Evolutionary conservation across 2,329 filamentous ascomycete genomes (phyloP).

Genomic region (Sphaerulina vaccinii): DNA sequence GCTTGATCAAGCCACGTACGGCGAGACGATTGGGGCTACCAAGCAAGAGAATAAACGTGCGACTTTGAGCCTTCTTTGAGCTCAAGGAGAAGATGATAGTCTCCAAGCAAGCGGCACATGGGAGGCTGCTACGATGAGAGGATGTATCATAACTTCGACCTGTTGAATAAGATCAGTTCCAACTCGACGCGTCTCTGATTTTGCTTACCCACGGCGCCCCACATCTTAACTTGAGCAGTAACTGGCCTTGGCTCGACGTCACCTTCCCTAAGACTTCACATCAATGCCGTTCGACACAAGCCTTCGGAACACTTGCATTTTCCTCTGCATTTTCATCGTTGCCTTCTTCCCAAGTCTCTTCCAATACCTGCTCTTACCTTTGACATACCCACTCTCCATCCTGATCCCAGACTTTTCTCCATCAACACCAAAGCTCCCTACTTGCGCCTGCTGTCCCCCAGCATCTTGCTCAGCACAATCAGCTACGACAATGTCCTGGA

Average conservation of each 20-base stretch:
- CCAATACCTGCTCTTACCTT: constrained; percentile 40
- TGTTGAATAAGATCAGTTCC: background rate
- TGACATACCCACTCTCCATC: constrained; percentile 19
- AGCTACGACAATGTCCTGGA: constrained; percentile 59
- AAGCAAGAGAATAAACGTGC: background rate
- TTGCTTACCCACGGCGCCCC: constrained; percentile 10
- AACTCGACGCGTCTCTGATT: background rate
- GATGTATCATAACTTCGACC: constrained; percentile 2
- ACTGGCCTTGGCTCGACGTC: constrained; percentile 14
- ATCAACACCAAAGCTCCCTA: constrained; percentile 27
- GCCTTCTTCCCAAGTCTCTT: constrained; percentile 52
- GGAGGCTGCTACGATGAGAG: constrained; percentile 3
- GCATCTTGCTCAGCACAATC: constrained; percentile 26
- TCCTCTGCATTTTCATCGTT: constrained; percentile 50
- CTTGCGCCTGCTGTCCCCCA: constrained; percentile 38
- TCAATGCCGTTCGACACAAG: constrained; percentile 32
- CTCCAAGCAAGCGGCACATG: background rate
- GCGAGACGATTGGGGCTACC: background rate
- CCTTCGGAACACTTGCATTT: constrained; percentile 44
- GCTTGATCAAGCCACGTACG: constrained; percentile 8
- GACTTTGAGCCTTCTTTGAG: background rate
- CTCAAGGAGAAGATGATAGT: background rate
- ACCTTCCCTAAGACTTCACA: constrained; percentile 3
- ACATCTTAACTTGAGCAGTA: constrained; percentile 6
- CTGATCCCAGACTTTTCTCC: constrained; percentile 39